Evolutionary conservation across 2,329 filamentous ascomycete species (phyloP), one percentile per base, ranked within the genome.

Genomic region (Colletotrichum tamarilloi): DNA sequence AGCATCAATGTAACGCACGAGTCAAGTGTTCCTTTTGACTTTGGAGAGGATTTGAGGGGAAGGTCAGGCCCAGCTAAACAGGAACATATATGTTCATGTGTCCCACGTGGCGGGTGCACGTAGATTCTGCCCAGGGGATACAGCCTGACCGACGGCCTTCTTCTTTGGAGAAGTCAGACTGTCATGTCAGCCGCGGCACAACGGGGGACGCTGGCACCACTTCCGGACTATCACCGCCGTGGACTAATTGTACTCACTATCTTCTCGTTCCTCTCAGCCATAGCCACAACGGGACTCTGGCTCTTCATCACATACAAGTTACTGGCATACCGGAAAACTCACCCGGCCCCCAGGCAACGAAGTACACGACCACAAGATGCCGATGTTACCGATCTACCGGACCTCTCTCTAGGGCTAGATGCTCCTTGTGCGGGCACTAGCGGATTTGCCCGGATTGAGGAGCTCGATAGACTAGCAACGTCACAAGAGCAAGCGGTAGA

Each of bases 281-380:
- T 67, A 7, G 24, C 68, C 5, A 67, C 68, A 9, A 28, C 62
- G 11, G 6, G 60, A 5, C 63, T 71, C 1, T 71, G 68, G 68
- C 46, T 71, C 4, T 71, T 71, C 42, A 71, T 71, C 5, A 60
- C 68, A 5, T 71, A 71, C 22, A 71, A 71, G 16, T 46, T 71
- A n/a, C n/a, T 71, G 24, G n/a, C 62, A 16, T 57, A 65, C 11
- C 32, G 35, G 9, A 60, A 32, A 46, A 42, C 22, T 22, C 56
- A 24, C n/a, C 28, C 32, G 28, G 32, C 4, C 5, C 12, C 60
- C 1, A 52, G n/a, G 28, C n/a, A 8, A 22, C 67, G 30, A 52
- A 8, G 35, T 7, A 12, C 11, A 22, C 46, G 2, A 24, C 28
- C 11, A 3, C 35, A 38, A 16, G 11, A 38, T 5, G 4, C 8